Percentiles rank a stretch among this genome's conserved stretches.
Evolutionary conservation across 345 rosid genomes (phyloP).

Genomic region (Populus nigra): DNA sequence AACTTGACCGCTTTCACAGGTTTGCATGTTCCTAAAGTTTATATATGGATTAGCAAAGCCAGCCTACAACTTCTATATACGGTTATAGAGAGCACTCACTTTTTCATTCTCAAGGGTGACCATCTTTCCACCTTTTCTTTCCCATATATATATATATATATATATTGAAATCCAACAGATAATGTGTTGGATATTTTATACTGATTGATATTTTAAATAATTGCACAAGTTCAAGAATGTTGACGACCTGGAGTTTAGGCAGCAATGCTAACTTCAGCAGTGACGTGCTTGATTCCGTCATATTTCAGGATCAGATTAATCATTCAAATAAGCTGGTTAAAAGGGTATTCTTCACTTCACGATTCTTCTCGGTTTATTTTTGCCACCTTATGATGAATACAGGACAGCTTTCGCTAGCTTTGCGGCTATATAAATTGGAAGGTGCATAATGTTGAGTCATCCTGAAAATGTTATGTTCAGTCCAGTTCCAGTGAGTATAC

Average conservation of each 20-base stretch:
- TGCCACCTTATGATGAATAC: not conserved
- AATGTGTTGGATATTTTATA: not conserved
- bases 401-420: not conserved
- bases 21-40: not conserved
- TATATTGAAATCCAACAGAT: not conserved
- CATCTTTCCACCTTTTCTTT: not conserved
- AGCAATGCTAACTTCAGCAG: not conserved
- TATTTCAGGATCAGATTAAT: not conserved
- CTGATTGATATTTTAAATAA: not conserved
- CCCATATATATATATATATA: not conserved
- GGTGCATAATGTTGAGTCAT: not conserved
- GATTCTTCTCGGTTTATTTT: not conserved
- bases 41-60: not conserved
- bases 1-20: not conserved
- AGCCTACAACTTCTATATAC: not conserved
- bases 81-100: not conserved
- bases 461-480: not conserved
- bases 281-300: not conserved
- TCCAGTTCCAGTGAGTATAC: too few species aligned
- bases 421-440: not conserved
- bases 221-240: not conserved
- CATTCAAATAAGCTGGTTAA: not conserved
- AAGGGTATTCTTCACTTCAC: not conserved
- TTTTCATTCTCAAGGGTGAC: not conserved
- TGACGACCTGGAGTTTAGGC: not conserved